phyloP scores from a whole-genome alignment of 2,329 filamentous ascomycete species.

The Arthrobotrys conoides region DNA sequence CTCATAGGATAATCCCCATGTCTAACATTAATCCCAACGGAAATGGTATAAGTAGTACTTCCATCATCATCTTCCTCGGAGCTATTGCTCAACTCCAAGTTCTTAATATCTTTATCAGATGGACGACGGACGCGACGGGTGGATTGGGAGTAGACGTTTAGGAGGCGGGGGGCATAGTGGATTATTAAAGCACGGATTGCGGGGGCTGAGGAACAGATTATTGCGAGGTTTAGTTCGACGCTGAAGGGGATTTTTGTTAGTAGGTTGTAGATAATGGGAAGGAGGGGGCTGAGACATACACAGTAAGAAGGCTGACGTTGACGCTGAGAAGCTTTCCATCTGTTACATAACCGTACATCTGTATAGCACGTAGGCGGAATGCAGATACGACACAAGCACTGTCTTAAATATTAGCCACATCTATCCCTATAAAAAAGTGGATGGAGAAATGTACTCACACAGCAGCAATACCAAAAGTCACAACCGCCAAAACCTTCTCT shows the following conservation, averaged over 20 bases:
- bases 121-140: conserved; percentile 2
- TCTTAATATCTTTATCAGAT: conserved; percentile 21
- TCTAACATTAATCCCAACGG: conserved; percentile 32
- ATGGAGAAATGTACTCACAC: conserved; percentile 27
- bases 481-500: conserved; percentile 51
- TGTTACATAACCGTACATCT: conserved; percentile 40
- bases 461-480: conserved; percentile 57
- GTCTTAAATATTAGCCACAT: background rate
- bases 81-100: conserved; percentile 17
- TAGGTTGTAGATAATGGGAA: background rate
- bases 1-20: conserved; percentile 17
- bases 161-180: conserved; percentile 44
- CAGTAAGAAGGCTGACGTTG: conserved; percentile 44
- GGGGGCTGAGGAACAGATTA: conserved; percentile 55
- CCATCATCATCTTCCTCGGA: conserved; percentile 29
- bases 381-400: conserved; percentile 58
- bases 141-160: conserved; percentile 48
- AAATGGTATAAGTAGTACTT: conserved; percentile 50
- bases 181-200: conserved; percentile 53
- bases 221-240: conserved; percentile 52
- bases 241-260: conserved; percentile 5
- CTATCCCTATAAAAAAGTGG: background rate
- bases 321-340: conserved; percentile 41
- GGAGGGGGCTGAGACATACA: conserved; percentile 29
- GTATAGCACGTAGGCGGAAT: conserved; percentile 49